Percentiles rank a stretch among this genome's conserved stretches.
Conservation (phyloP, 169 alveolate species). For the Plasmodium vivax region DNA sequence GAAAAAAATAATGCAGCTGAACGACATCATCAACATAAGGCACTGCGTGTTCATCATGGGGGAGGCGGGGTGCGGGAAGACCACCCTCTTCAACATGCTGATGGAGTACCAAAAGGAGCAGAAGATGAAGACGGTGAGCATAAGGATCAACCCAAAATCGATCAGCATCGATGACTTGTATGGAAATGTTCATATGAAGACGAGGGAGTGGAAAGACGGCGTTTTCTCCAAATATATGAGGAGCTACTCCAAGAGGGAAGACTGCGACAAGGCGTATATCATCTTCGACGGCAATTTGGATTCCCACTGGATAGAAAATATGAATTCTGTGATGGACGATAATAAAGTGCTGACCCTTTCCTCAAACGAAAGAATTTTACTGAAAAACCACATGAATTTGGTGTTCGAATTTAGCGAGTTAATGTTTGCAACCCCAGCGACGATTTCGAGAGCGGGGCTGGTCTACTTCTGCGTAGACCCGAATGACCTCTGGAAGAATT, state of each 20-base stretch:
- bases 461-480: slow-evolving; percentile 92
- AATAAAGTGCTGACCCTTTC: slow-evolving; percentile 95
- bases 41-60: slow-evolving; percentile 98
- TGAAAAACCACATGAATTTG: slow-evolving; percentile 96
- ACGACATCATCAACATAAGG: slow-evolving; percentile 94
- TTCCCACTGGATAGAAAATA: slow-evolving; percentile 97
- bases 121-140: slow-evolving; percentile 92
- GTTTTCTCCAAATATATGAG: slow-evolving; percentile 93
- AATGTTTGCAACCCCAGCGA: slow-evolving; percentile 97
- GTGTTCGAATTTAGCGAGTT: slow-evolving; percentile 97
- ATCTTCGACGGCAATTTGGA: slow-evolving; percentile 96
- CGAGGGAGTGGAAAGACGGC: slow-evolving; percentile 96
- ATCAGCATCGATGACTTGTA: slow-evolving; percentile 93
- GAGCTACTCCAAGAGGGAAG: slow-evolving; percentile 87
- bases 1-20: slow-evolving; percentile 92
- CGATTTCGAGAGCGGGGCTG: slow-evolving; percentile 97
- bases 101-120: slow-evolving; percentile 93
- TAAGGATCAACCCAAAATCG: slow-evolving; percentile 93
- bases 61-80: slow-evolving; percentile 95
- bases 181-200: slow-evolving; percentile 92
- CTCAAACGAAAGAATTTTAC: slow-evolving; percentile 94
- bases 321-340: slow-evolving; percentile 97
- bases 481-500: slow-evolving; percentile 95
- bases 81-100: slow-evolving; percentile 93
- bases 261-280: slow-evolving; percentile 93